Conservation (phyloP, 148 eudicot species). For the Vaccinium darrowii region DNA sequence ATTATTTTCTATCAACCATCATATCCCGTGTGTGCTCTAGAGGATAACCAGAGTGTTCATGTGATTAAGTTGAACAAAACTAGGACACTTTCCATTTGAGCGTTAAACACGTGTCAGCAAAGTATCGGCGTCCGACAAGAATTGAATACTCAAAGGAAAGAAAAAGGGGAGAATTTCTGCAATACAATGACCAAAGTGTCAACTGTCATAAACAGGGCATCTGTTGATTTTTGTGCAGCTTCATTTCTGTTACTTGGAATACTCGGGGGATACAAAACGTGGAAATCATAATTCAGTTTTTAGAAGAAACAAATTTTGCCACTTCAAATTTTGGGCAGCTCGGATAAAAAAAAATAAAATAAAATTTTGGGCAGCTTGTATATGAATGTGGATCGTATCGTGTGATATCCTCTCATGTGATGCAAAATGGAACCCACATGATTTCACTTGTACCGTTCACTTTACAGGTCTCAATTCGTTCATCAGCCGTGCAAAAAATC, state of each 20-base stretch:
- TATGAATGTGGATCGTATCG: neutral
- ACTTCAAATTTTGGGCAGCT: neutral
- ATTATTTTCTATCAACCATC: neutral
- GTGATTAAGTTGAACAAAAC: neutral
- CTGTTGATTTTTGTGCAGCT: neutral
- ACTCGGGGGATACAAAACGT: neutral
- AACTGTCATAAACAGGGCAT: neutral
- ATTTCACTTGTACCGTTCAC: neutral
- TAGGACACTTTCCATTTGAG: neutral
- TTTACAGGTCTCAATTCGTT: neutral
- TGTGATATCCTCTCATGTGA: neutral
- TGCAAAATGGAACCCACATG: neutral
- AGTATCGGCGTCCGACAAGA: neutral
- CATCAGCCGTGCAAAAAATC: neutral
- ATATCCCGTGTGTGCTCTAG: neutral
- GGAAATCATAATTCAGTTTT: neutral
- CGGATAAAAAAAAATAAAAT: too few relatives aligned
- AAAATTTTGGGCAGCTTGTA: neutral
- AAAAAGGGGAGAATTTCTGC: neutral
- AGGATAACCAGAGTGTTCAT: neutral
- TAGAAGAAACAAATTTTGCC: neutral
- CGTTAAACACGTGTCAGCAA: neutral
- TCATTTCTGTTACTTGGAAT: neutral
- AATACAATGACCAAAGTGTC: neutral
- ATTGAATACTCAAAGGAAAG: neutral